phyloP scores from a whole-genome alignment of 495 filamentous ascomycete species.

The Penicillium mononematosum region DNA sequence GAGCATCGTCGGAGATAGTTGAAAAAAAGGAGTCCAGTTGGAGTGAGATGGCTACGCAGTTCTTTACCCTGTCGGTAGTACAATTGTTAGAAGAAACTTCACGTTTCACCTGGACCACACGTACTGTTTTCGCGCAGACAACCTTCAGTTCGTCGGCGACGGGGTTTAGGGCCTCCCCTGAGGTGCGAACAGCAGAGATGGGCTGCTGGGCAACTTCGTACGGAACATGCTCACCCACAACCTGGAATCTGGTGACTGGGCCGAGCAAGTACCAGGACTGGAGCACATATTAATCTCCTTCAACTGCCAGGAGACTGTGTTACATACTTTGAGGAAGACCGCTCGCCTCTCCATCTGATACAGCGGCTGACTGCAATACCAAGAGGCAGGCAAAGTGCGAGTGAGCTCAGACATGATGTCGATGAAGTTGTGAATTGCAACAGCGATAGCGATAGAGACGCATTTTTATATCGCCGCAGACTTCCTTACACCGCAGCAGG shows the following conservation, averaged over 20 bases:
- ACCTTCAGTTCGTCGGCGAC: slow-evolving; percentile 40
- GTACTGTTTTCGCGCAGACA: slow-evolving; percentile 40
- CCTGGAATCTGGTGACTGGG: slow-evolving; percentile 55
- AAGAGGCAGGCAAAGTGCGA: slow-evolving; percentile 44
- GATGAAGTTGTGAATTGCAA: slow-evolving; percentile 1
- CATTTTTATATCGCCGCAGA: not conserved
- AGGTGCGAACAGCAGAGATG: slow-evolving; percentile 44
- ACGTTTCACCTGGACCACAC: not conserved
- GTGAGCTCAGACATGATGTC: slow-evolving; percentile 39
- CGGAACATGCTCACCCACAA: slow-evolving; percentile 41
- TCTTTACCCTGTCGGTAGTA: slow-evolving; percentile 24
- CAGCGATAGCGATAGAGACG: not conserved
- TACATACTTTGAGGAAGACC: slow-evolving; percentile 51
- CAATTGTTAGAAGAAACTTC: not conserved
- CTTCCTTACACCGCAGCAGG: not conserved
- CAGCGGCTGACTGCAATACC: slow-evolving; percentile 43
- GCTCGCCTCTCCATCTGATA: slow-evolving; percentile 55
- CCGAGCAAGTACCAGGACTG: slow-evolving; percentile 64
- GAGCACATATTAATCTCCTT: slow-evolving; percentile 13
- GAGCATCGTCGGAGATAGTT: slow-evolving; percentile 50
- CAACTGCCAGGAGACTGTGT: not conserved
- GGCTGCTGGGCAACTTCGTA: slow-evolving; percentile 58
- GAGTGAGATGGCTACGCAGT: slow-evolving; percentile 48
- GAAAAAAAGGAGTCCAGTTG: slow-evolving; percentile 57
- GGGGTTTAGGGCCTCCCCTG: slow-evolving; percentile 32